These are phyloP conservation scores for Carex cristatella DNA, from an alignment of 176 grass and related monocot species.

Conservation along the genomic window DNA sequence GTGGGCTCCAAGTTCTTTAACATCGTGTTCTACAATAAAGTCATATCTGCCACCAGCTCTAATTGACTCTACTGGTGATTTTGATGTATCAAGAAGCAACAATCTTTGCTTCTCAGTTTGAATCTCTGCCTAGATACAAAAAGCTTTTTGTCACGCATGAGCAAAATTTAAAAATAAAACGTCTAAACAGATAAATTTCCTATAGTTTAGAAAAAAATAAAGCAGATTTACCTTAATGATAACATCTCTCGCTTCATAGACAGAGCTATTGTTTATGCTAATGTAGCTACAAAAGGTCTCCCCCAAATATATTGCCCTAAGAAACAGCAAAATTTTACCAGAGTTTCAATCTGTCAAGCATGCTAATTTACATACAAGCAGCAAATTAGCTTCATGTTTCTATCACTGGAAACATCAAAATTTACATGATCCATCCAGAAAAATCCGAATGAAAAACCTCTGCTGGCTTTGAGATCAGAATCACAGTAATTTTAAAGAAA, in stretches of 20 bases:
- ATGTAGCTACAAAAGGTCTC: conserved; percentile 99
- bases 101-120: conserved; percentile 92
- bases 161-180: conserved; percentile 8
- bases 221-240: conserved; percentile 64
- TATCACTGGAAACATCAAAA: background rate
- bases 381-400: background rate
- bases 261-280: conserved; percentile 98
- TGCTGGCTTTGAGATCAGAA: background rate
- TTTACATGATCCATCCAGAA: background rate
- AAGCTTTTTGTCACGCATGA: conserved; percentile 1
- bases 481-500: background rate
- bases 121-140: conserved; percentile 72
- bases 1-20: conserved; percentile 90
- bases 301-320: conserved; percentile 91
- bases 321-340: conserved; percentile 21
- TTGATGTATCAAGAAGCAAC: conserved; percentile 83
- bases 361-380: background rate
- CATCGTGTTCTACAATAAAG: conserved; percentile 98
- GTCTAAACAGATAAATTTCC: background rate
- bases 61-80: conserved; percentile 87
- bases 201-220: conserved; percentile 15
- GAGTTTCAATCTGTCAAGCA: background rate
- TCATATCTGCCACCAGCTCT: conserved; percentile 94
- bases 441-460: background rate
- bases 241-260: conserved; percentile 74